Percentiles rank a stretch among this genome's conserved stretches.
phyloP scores from a whole-genome alignment of 352 stramenopile genomes.

The Phytophthora pisi region DNA sequence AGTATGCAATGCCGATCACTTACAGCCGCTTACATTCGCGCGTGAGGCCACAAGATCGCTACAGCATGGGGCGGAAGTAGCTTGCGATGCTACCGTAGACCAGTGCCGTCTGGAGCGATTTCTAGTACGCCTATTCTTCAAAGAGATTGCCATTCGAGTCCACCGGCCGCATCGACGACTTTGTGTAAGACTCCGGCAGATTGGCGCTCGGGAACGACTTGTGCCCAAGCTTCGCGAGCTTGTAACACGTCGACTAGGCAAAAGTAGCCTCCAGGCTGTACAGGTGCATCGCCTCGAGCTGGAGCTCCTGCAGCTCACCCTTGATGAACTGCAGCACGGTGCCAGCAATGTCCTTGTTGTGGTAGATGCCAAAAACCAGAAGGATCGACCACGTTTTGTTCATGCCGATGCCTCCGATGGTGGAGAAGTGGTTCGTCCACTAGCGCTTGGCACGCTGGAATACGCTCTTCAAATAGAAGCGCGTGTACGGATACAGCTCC shows the following conservation, averaged over 20 bases:
- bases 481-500: slow-evolving; percentile 37
- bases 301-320: slow-evolving; percentile 33
- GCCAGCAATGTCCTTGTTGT: slow-evolving; percentile 35
- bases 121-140: no score
- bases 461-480: slow-evolving; percentile 36
- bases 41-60: no score
- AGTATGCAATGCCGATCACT: no score
- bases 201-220: slow-evolving; percentile 28
- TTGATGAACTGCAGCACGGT: slow-evolving; percentile 36
- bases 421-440: slow-evolving; percentile 43
- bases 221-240: slow-evolving; percentile 29
- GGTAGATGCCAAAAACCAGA: slow-evolving; percentile 30
- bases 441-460: slow-evolving; percentile 31
- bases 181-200: slow-evolving; percentile 33
- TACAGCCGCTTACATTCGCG: no score
- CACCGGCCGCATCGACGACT: no score
- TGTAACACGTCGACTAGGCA: slow-evolving; percentile 37
- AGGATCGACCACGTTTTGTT: slow-evolving; percentile 32
- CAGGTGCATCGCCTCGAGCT: slow-evolving; percentile 33
- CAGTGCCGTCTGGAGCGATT: no score
- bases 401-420: slow-evolving; percentile 38
- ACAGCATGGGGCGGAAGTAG: no score
- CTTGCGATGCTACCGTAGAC: no score
- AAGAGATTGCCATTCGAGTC: no score
- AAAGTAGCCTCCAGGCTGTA: slow-evolving; percentile 37